Evolutionary conservation across 1,284 basidiomycete species (phyloP).

Genomic region (Melampsora americana): DNA sequence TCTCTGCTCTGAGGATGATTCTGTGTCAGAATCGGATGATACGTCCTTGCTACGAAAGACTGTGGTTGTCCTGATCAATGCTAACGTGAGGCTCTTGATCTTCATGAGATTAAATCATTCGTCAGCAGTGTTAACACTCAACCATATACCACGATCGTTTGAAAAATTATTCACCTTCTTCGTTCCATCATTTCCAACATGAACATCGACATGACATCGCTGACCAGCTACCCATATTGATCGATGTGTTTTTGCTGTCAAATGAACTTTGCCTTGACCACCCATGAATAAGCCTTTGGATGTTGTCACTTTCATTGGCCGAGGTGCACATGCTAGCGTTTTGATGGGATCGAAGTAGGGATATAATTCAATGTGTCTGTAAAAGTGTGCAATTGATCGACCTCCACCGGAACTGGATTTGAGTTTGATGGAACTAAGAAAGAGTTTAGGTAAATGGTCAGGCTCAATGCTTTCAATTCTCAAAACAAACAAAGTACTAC

Average conservation of each 20-base stretch:
- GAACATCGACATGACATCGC: conserved; percentile 69
- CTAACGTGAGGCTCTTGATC: conserved; percentile 64
- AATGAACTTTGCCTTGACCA: conserved; percentile 65
- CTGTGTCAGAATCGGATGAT: background rate
- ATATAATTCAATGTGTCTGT: conserved; percentile 77
- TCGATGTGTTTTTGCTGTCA: conserved; percentile 72
- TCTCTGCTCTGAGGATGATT: background rate
- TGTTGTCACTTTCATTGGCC: conserved; percentile 64
- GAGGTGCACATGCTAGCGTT: conserved; percentile 64
- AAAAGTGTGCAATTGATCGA: conserved; percentile 85
- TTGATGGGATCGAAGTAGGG: conserved; percentile 69
- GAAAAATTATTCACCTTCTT: conserved; percentile 58
- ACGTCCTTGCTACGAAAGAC: conserved; percentile 60
- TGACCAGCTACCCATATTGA: conserved; percentile 82
- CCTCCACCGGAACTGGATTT: conserved; percentile 65
- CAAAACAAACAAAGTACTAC: conserved; percentile 50
- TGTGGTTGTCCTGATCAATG: conserved; percentile 69
- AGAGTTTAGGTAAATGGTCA: conserved; percentile 47
- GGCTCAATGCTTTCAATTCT: background rate
- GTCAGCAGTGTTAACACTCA: conserved; percentile 43
- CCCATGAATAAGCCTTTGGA: conserved; percentile 64
- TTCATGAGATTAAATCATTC: conserved; percentile 55
- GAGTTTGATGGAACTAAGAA: conserved; percentile 68
- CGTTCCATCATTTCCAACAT: conserved; percentile 69
- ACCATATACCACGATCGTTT: conserved; percentile 28